Conservation (phyloP, 805 yeast genomes). For the Candida xyloterini region DNA sequence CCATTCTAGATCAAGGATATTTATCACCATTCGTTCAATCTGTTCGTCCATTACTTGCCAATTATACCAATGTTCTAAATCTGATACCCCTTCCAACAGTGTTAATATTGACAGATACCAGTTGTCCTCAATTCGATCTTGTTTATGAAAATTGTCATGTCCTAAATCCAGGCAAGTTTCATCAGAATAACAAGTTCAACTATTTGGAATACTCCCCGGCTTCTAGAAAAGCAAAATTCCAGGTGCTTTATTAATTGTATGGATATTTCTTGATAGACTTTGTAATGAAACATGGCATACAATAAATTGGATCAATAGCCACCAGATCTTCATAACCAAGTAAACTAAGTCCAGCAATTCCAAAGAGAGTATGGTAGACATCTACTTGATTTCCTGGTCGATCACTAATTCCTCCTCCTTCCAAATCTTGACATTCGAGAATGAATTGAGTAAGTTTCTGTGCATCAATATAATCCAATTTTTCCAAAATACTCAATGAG, state of each 20-base stretch:
- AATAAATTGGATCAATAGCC: conserved; percentile 81
- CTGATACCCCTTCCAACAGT: conserved; percentile 76
- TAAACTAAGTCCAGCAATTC: conserved; percentile 81
- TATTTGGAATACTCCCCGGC: conserved; percentile 76
- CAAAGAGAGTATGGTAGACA: conserved; percentile 89
- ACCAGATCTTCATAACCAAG: conserved; percentile 58
- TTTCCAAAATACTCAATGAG: conserved; percentile 62
- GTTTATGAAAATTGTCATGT: conserved; percentile 82
- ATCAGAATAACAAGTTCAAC: conserved; percentile 45
- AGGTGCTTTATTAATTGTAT: conserved; percentile 39
- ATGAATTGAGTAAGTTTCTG: conserved; percentile 64
- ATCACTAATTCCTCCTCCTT: conserved; percentile 88
- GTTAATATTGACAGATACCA: conserved; percentile 63
- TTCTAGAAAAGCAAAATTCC: conserved; percentile 46
- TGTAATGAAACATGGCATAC: conserved; percentile 63
- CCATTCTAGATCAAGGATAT: conserved; percentile 83
- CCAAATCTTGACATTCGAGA: conserved; percentile 69
- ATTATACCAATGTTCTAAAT: conserved; percentile 64
- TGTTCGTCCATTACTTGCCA: conserved; percentile 64
- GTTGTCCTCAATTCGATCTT: conserved; percentile 68
- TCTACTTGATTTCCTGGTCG: conserved; percentile 89
- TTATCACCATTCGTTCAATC: conserved; percentile 72
- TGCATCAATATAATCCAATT: conserved; percentile 74
- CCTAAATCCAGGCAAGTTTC: conserved; percentile 64
- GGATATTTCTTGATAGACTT: conserved; percentile 31